These are phyloP conservation scores for Fagopyrum tataricum DNA, from an alignment of 148 eudicot genomes.

Conservation along the genomic window DNA sequence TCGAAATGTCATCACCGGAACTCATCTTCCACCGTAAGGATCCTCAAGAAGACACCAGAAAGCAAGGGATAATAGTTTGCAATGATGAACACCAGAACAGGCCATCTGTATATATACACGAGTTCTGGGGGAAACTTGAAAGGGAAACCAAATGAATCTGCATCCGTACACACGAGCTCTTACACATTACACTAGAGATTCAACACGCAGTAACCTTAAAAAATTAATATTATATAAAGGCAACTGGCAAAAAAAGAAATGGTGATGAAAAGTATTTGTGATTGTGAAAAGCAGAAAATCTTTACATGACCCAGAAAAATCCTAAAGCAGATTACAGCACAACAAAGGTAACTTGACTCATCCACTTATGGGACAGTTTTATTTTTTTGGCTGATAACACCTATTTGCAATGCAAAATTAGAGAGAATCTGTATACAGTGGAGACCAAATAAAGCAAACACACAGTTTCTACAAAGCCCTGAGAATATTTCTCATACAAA, in stretches of 20 bases:
- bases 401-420: not conserved
- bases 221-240: not conserved
- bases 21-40: not conserved
- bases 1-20: not conserved
- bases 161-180: conserved; percentile 6
- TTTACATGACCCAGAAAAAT: conserved; percentile 11
- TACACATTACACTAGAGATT: not conserved
- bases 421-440: not conserved
- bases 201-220: not conserved
- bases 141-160: not conserved
- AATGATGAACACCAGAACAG: not conserved
- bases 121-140: not conserved
- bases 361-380: not conserved
- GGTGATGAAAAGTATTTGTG: conserved; percentile 5
- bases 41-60: not conserved
- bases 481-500: not conserved
- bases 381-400: not conserved
- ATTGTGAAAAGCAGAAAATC: conserved; percentile 13
- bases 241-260: not conserved
- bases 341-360: conserved; percentile 11
- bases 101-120: not conserved
- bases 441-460: not conserved
- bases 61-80: not conserved
- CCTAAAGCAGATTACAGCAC: not conserved
- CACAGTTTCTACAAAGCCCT: not conserved